These are phyloP conservation scores for Pelargonium myrrhifolium DNA, from an alignment of 441 rosid species.

Conservation along the genomic window DNA sequence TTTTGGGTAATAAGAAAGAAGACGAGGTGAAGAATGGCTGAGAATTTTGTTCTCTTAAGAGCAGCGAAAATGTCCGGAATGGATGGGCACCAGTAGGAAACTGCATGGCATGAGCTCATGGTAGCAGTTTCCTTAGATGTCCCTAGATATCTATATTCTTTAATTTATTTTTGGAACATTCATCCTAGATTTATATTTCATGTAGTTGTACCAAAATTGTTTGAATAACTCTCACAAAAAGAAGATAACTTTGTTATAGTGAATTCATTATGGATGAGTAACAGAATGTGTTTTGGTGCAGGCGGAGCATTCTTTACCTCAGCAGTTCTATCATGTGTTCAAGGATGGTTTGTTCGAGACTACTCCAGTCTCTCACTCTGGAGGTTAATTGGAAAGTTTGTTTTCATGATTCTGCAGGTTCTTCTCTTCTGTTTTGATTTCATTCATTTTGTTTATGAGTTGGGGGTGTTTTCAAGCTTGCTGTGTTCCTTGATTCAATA, in stretches of 20 bases:
- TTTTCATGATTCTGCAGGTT: background rate
- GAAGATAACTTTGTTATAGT: background rate
- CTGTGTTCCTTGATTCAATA: too few species aligned
- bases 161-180: too few species aligned
- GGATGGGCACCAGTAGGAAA: too few species aligned
- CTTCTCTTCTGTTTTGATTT: background rate
- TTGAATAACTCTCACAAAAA: background rate
- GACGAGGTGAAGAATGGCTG: too few species aligned
- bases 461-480: too few species aligned
- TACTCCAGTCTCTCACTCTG: conserved; percentile 80
- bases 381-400: conserved; percentile 10
- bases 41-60: too few species aligned
- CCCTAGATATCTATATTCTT: too few species aligned
- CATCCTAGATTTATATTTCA: too few species aligned
- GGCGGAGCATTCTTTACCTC: conserved; percentile 55
- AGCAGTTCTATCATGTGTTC: conserved; percentile 59
- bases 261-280: background rate
- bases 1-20: too few species aligned
- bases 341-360: conserved; percentile 72
- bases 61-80: too few species aligned
- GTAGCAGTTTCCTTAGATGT: too few species aligned
- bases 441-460: background rate
- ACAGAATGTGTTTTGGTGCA: background rate
- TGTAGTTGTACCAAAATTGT: background rate
- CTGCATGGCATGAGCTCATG: too few species aligned